Percentiles rank a stretch among this genome's conserved stretches.
Evolutionary conservation across 768 basidiomycete species (phyloP).

Genomic region (Glaciozyma martinii): DNA sequence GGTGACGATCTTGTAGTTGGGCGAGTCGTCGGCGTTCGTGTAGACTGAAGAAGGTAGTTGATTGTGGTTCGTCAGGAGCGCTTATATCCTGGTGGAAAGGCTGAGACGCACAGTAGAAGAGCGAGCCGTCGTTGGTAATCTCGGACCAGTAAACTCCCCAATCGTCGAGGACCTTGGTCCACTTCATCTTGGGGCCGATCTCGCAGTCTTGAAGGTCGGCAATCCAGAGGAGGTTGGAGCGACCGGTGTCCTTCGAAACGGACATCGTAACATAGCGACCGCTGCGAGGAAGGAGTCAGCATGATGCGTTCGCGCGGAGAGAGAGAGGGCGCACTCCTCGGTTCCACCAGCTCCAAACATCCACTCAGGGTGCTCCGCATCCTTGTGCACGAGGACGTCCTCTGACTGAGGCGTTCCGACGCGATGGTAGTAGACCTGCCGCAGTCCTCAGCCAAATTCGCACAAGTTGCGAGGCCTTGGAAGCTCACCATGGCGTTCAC

Average conservation of each 20-base stretch:
- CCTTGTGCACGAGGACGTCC: slow-evolving; percentile 53
- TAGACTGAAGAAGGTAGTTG: not conserved
- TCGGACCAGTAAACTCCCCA: slow-evolving; percentile 52
- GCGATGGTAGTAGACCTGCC: slow-evolving; percentile 69
- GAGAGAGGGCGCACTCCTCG: slow-evolving; percentile 41
- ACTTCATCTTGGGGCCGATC: slow-evolving; percentile 58
- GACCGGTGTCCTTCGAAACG: slow-evolving; percentile 27
- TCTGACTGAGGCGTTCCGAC: slow-evolving; percentile 62
- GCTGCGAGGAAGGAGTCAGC: slow-evolving; percentile 7
- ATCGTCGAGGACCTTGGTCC: slow-evolving; percentile 62
- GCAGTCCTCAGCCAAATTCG: no score
- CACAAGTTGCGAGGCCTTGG: no score
- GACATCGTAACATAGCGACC: slow-evolving; percentile 29
- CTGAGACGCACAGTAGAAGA: slow-evolving; percentile 24
- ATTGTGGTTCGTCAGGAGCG: no score
- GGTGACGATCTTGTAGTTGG: slow-evolving; percentile 31
- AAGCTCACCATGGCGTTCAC: slow-evolving; percentile 23
- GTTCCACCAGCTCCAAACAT: slow-evolving; percentile 24
- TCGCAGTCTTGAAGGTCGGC: slow-evolving; percentile 50
- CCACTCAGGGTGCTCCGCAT: slow-evolving; percentile 49
- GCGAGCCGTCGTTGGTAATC: slow-evolving; percentile 29
- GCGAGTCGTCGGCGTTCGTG: slow-evolving; percentile 27
- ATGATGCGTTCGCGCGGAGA: not conserved
- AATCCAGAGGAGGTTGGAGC: slow-evolving; percentile 57
- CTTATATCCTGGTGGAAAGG: not conserved